A percentile compares a stretch with the other conserved stretches of the same genome.
Evolutionary conservation across 345 rosid species (phyloP).

Genomic region (Trapa bicornis): DNA sequence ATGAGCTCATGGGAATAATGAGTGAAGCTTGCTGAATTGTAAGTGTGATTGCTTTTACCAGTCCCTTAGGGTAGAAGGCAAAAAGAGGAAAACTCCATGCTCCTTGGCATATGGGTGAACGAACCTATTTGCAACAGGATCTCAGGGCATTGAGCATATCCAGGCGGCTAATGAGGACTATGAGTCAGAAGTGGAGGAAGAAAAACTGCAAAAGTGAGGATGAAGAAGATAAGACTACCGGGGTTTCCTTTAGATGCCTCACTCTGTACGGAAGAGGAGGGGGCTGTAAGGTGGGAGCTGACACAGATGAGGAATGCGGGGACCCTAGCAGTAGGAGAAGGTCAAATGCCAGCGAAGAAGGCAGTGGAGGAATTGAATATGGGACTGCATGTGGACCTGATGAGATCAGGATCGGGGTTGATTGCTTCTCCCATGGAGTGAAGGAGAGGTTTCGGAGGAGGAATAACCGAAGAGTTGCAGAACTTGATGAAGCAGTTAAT

Average conservation of each 20-base stretch:
- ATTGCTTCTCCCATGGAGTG: slow-evolving; percentile 83
- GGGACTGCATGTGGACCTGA: slow-evolving; percentile 52
- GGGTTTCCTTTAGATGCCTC: slow-evolving; percentile 61
- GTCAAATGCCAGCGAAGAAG: slow-evolving; percentile 73
- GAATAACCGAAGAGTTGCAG: slow-evolving; percentile 30
- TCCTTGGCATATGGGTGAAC: slow-evolving; percentile 33
- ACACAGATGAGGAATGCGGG: slow-evolving; percentile 62
- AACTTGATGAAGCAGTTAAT: slow-evolving; percentile 4
- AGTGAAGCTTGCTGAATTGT: slow-evolving; percentile 1
- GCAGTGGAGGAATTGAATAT: slow-evolving; percentile 27
- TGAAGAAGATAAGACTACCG: slow-evolving; percentile 37
- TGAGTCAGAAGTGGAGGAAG: slow-evolving; percentile 64
- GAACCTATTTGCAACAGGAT: slow-evolving; percentile 46
- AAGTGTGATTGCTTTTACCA: slow-evolving; percentile 1
- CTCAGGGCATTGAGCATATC: slow-evolving; percentile 63
- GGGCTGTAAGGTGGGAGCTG: slow-evolving; percentile 96
- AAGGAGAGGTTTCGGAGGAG: slow-evolving; percentile 80
- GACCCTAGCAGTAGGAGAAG: slow-evolving; percentile 64
- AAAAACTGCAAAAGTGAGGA: slow-evolving; percentile 37
- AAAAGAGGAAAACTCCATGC: not conserved
- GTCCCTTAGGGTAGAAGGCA: not conserved
- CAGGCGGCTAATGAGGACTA: slow-evolving; percentile 60
- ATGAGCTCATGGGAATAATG: not conserved
- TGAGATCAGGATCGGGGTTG: slow-evolving; percentile 54
- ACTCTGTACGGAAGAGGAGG: slow-evolving; percentile 61